These are phyloP conservation scores for Cytospora piceicola DNA, from an alignment of 2,329 filamentous ascomycete genomes.

Conservation along the genomic window DNA sequence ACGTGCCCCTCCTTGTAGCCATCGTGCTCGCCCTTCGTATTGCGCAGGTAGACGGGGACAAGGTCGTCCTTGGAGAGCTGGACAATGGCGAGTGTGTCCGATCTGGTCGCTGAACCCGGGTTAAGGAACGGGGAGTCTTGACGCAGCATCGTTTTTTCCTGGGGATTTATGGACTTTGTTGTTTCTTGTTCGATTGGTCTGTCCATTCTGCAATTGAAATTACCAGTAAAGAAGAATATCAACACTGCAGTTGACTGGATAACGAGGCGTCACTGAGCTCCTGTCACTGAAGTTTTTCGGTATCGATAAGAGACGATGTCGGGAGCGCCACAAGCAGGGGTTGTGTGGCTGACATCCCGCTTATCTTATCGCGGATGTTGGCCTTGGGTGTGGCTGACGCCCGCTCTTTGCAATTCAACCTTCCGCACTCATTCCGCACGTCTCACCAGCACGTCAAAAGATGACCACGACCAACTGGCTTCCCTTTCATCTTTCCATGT, in stretches of 20 bases:
- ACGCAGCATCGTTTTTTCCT: slow-evolving; percentile 40
- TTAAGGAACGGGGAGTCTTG: slow-evolving; percentile 76
- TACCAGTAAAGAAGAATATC: background rate
- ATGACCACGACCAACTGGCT: background rate
- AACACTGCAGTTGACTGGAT: background rate
- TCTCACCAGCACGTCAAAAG: background rate
- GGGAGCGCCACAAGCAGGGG: background rate
- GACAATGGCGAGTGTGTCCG: slow-evolving; percentile 76
- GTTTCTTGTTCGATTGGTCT: background rate
- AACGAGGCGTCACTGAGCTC: background rate
- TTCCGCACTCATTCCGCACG: background rate
- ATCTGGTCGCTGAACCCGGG: slow-evolving; percentile 63
- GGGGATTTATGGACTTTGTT: slow-evolving; percentile 26
- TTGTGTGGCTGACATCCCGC: background rate
- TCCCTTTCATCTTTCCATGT: background rate
- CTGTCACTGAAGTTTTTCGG: slow-evolving; percentile 18
- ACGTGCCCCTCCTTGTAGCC: slow-evolving; percentile 78
- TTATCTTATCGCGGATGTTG: background rate
- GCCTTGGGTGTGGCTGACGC: background rate
- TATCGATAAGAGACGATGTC: slow-evolving; percentile 18
- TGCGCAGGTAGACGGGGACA: slow-evolving; percentile 72
- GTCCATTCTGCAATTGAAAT: background rate
- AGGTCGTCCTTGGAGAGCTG: slow-evolving; percentile 88
- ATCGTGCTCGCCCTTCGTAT: slow-evolving; percentile 64
- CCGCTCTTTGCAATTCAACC: background rate